These are phyloP conservation scores for Talaromyces albobiverticillius DNA, from an alignment of 2,329 filamentous ascomycete species.

Conservation along the genomic window DNA sequence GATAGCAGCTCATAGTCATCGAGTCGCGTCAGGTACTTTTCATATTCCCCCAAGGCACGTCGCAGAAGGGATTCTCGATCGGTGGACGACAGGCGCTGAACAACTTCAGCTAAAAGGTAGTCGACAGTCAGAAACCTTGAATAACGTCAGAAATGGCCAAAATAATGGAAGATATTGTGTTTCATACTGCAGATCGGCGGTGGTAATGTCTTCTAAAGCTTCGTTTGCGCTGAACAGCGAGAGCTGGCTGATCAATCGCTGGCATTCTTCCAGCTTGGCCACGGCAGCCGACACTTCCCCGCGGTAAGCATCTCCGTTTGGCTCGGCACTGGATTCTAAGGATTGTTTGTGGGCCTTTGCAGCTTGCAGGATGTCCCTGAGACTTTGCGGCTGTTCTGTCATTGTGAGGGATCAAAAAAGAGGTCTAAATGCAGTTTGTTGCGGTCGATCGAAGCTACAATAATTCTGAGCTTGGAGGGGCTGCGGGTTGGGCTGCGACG, in stretches of 20 bases:
- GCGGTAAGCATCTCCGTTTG: conserved; percentile 64
- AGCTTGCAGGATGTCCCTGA: conserved; percentile 53
- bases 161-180: neutral
- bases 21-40: conserved; percentile 71
- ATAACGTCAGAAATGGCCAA: neutral
- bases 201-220: conserved; percentile 78
- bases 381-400: conserved; percentile 51
- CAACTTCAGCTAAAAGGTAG: conserved; percentile 75
- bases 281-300: conserved; percentile 66
- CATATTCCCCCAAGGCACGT: conserved; percentile 67
- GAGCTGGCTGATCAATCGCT: conserved; percentile 65
- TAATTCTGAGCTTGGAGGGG: no score
- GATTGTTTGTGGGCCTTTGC: conserved; percentile 55
- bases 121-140: conserved; percentile 70
- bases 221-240: conserved; percentile 92
- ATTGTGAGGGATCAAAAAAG: conserved; percentile 20
- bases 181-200: conserved; percentile 71
- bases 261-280: conserved; percentile 69
- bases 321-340: conserved; percentile 64
- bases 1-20: conserved; percentile 76
- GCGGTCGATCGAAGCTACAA: no score
- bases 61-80: conserved; percentile 64
- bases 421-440: no score
- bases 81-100: conserved; percentile 61
- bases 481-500: no score